phyloP scores from a whole-genome alignment of 2,329 filamentous ascomycete species.

The Lasiodiplodia citricola region DNA sequence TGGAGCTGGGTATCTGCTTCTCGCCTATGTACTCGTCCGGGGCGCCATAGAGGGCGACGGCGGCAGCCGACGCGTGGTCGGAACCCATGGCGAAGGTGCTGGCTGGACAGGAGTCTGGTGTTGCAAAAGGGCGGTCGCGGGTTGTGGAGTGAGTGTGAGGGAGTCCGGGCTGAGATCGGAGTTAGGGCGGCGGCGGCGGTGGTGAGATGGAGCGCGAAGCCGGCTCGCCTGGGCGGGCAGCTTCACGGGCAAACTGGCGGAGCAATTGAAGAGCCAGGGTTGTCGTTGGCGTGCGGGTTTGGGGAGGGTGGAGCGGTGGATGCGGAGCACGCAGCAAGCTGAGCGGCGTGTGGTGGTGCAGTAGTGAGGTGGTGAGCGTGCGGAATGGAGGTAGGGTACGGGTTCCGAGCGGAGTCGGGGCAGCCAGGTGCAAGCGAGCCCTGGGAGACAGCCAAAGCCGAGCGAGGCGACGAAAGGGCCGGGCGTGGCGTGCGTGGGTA shows the following conservation, averaged over 20 bases:
- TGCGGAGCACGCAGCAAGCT: conserved; percentile 16
- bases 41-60: conserved; percentile 47
- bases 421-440: conserved; percentile 22
- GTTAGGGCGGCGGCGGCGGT: conserved; percentile 2
- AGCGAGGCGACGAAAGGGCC: conserved; percentile 14
- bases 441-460: conserved; percentile 9
- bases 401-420: conserved; percentile 14
- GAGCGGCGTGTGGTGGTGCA: conserved; percentile 1
- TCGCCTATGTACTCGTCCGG: conserved; percentile 44
- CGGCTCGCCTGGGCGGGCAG: conserved; percentile 24
- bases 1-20: conserved; percentile 36
- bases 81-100: conserved; percentile 37
- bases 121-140: not conserved
- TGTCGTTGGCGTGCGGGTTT: not conserved
- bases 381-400: conserved; percentile 19
- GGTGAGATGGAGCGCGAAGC: conserved; percentile 21
- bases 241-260: conserved; percentile 21
- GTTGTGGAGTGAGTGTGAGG: conserved; percentile 12
- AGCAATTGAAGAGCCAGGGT: conserved; percentile 21
- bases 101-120: not conserved
- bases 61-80: conserved; percentile 34
- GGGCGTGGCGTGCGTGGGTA: conserved; percentile 15
- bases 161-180: conserved; percentile 16
- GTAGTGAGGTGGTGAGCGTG: conserved; percentile 21
- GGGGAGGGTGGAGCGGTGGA: not conserved